Evolutionary conservation across 768 basidiomycete genomes (phyloP).

Genomic region (Calocybe cyanea): DNA sequence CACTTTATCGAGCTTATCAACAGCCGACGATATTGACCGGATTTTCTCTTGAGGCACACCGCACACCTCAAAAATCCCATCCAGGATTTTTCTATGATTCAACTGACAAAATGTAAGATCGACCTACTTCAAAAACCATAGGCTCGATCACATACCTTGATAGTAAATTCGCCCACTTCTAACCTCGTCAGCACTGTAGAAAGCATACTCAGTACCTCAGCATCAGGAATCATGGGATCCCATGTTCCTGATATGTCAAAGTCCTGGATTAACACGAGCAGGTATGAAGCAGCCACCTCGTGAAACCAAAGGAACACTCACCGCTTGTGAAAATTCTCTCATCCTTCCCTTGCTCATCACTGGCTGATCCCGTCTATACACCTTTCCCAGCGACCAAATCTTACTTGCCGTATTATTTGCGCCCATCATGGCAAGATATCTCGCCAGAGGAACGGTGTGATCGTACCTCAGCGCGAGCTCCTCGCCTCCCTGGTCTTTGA

Average conservation of each 20-base stretch:
- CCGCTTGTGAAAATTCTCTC: conserved; percentile 98
- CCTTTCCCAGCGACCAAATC: conserved; percentile 98
- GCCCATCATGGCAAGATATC: conserved; percentile 95
- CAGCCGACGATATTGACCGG: conserved; percentile 89
- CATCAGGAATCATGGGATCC: conserved; percentile 98
- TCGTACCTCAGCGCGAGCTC: conserved; percentile 93
- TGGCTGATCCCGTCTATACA: conserved; percentile 93
- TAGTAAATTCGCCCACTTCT: conserved; percentile 90
- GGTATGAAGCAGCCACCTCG: not conserved
- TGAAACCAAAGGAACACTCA: conserved; percentile 29
- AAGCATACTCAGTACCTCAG: conserved; percentile 79
- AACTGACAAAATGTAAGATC: conserved; percentile 42
- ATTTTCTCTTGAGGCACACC: conserved; percentile 91
- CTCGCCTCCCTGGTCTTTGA: conserved; percentile 97
- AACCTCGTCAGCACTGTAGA: conserved; percentile 79
- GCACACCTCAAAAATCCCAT: conserved; percentile 95
- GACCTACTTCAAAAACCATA: not conserved
- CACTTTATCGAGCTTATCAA: conserved; percentile 98
- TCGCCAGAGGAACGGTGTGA: conserved; percentile 93
- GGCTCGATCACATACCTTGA: conserved; percentile 58
- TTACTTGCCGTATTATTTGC: conserved; percentile 72
- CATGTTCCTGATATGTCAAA: conserved; percentile 91
- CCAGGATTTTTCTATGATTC: conserved; percentile 95
- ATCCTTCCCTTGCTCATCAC: conserved; percentile 98
- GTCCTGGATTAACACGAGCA: conserved; percentile 50